Conservation (phyloP, 1,139 yeast species). For the Blastobotrys ciferrii region DNA sequence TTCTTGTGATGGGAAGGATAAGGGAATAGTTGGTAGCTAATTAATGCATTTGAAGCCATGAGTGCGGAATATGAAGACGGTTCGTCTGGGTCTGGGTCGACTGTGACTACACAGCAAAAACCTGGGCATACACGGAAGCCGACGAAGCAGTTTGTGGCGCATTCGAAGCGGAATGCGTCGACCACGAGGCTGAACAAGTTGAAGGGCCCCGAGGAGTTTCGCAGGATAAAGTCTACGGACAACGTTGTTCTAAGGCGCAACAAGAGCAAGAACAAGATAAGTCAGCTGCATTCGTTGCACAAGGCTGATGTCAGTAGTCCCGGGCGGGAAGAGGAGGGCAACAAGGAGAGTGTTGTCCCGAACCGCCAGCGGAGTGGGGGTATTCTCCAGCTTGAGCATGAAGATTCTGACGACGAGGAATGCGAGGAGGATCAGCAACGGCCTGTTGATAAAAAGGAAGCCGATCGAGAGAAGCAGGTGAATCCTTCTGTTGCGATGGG, state of each 20-base stretch:
- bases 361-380: conserved; percentile 20
- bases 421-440: conserved; percentile 17
- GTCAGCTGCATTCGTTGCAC: background rate
- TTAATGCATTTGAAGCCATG: too few relatives aligned
- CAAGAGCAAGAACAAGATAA: conserved; percentile 26
- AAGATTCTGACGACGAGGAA: conserved; percentile 32
- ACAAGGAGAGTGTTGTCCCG: background rate
- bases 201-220: conserved; percentile 13
- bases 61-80: too few relatives aligned
- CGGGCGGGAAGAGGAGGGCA: background rate
- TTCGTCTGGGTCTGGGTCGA: too few relatives aligned
- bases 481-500: too few relatives aligned
- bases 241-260: conserved; percentile 13
- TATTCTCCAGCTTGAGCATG: conserved; percentile 32
- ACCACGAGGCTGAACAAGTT: conserved; percentile 20
- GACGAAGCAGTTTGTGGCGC: conserved; percentile 23
- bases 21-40: too few relatives aligned
- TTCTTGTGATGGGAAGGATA: too few relatives aligned
- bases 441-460: too few relatives aligned
- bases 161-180: conserved; percentile 22
- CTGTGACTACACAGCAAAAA: too few relatives aligned
- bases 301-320: too few relatives aligned
- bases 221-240: conserved; percentile 17
- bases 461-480: too few relatives aligned
- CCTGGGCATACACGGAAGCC: conserved; percentile 10